phyloP scores from a whole-genome alignment of 805 yeast genomes.

The Debaryomyces maramus region DNA sequence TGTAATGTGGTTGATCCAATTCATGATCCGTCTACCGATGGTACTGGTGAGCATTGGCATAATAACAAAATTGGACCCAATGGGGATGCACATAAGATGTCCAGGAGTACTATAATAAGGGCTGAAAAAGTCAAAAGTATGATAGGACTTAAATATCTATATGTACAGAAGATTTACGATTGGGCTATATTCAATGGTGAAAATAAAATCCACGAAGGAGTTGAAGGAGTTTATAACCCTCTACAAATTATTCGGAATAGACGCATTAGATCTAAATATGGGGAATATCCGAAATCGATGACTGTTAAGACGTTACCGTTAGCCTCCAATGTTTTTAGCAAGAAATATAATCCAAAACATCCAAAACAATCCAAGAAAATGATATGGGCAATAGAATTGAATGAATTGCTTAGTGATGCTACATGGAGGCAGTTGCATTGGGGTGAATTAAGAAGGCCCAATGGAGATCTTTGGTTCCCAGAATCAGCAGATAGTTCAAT shows the following conservation, averaged over 20 bases:
- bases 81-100: constrained; percentile 14
- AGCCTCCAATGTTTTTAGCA: constrained; percentile 65
- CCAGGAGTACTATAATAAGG: constrained; percentile 41
- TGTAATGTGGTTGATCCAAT: constrained; percentile 39
- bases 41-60: constrained; percentile 1
- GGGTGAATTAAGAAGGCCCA: constrained; percentile 46
- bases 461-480: constrained; percentile 57
- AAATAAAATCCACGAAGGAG: constrained; percentile 38
- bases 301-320: constrained; percentile 52
- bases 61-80: not conserved
- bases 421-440: constrained; percentile 60
- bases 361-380: constrained; percentile 41
- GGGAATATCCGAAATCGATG: constrained; percentile 46
- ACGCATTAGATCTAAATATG: constrained; percentile 51
- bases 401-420: constrained; percentile 57
- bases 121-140: constrained; percentile 51
- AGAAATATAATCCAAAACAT: constrained; percentile 20
- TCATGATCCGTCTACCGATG: constrained; percentile 6
- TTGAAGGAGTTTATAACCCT: constrained; percentile 78
- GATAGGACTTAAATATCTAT: constrained; percentile 50
- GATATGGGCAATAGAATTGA: constrained; percentile 65
- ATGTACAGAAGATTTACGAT: constrained; percentile 44
- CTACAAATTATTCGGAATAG: constrained; percentile 79
- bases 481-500: constrained; percentile 7
- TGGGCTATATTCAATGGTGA: constrained; percentile 17